These are phyloP conservation scores for Themeda triandra DNA, from an alignment of 176 grass and related monocot genomes.

Conservation along the genomic window DNA sequence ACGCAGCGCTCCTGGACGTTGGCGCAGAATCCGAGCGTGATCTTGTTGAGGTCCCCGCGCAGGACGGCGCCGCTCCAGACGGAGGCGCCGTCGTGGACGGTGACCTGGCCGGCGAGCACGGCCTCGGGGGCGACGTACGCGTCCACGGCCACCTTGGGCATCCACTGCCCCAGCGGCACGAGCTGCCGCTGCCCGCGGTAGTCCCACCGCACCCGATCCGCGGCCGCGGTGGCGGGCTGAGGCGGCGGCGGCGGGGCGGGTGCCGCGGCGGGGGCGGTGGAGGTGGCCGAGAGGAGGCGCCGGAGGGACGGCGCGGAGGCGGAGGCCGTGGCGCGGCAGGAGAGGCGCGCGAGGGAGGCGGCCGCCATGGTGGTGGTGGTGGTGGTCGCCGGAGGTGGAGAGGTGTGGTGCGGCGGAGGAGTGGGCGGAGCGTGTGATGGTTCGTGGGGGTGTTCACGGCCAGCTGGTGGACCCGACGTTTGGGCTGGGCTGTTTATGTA, in stretches of 20 bases:
- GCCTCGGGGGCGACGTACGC: slow-evolving; percentile 90
- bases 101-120: slow-evolving; percentile 89
- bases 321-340: slow-evolving; percentile 43
- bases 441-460: neutral
- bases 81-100: slow-evolving; percentile 79
- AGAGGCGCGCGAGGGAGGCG: slow-evolving; percentile 59
- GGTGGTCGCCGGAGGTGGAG: neutral
- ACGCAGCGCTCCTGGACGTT: slow-evolving; percentile 97
- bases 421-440: neutral
- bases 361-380: slow-evolving; percentile 53
- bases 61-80: slow-evolving; percentile 93
- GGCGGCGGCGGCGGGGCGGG: slow-evolving; percentile 20
- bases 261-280: slow-evolving; percentile 15
- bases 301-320: slow-evolving; percentile 33
- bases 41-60: slow-evolving; percentile 96
- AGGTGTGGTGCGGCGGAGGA: neutral
- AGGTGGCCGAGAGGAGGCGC: slow-evolving; percentile 39
- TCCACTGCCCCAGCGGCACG: slow-evolving; percentile 84
- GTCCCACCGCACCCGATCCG: slow-evolving; percentile 87
- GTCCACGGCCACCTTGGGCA: slow-evolving; percentile 84
- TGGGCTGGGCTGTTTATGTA: neutral
- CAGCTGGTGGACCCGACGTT: neutral
- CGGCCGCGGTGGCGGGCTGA: slow-evolving; percentile 4
- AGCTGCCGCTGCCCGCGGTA: slow-evolving; percentile 82
- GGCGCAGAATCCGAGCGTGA: slow-evolving; percentile 87